phyloP scores from a whole-genome alignment of 176 grass and related monocot species.

The Cenchrus fungigraminus region DNA sequence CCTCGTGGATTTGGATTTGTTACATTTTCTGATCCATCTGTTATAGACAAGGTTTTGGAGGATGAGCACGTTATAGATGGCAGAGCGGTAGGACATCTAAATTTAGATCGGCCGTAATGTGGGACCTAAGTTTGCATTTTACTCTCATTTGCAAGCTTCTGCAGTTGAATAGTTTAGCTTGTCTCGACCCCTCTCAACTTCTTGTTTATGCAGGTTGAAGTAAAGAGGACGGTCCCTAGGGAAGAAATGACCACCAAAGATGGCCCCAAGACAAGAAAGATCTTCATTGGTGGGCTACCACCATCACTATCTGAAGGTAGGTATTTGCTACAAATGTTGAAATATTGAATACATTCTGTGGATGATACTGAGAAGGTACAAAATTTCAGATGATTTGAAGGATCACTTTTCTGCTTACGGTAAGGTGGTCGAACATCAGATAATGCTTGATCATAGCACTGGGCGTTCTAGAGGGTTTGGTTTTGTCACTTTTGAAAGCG shows the following conservation, averaged over 20 bases:
- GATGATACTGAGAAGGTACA: constrained; percentile 30
- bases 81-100: constrained; percentile 65
- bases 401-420: constrained; percentile 87
- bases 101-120: constrained; percentile 55
- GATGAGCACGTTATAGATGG: constrained; percentile 98
- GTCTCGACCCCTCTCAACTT: constrained; percentile 25
- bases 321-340: constrained; percentile 1
- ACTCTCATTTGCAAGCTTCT: constrained; percentile 8
- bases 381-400: constrained; percentile 92
- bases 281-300: constrained; percentile 92
- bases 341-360: background rate
- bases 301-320: constrained; percentile 83
- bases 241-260: constrained; percentile 81
- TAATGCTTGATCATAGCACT: constrained; percentile 95
- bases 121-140: constrained; percentile 40
- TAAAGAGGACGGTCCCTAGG: constrained; percentile 96
- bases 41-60: constrained; percentile 97
- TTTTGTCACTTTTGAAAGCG: constrained; percentile 93
- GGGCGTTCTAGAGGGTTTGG: constrained; percentile 97
- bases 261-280: constrained; percentile 89
- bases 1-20: constrained; percentile 99
- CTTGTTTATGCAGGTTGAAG: constrained; percentile 72
- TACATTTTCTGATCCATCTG: constrained; percentile 97
- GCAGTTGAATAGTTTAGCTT: constrained; percentile 23
- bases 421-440: constrained; percentile 85